Percentiles rank a stretch among this genome's conserved stretches.
Conservation (phyloP, 208 protist species). For the Wallacemonas rigidus region DNA sequence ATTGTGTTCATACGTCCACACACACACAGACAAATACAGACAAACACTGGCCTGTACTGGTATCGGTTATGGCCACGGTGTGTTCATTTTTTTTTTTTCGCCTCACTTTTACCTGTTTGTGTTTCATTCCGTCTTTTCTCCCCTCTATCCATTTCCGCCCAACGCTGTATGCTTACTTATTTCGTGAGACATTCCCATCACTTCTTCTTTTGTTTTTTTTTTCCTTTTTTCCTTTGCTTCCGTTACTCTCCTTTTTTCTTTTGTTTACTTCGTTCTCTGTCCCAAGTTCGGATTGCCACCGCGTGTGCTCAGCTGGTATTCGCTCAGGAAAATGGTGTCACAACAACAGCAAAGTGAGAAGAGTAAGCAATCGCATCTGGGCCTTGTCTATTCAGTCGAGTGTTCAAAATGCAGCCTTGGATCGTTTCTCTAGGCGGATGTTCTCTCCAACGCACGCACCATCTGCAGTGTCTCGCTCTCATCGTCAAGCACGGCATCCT, state of each 20-base stretch:
- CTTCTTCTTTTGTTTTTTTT: constrained; percentile 27
- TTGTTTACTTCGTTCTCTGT: neutral
- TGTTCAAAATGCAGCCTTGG: no score
- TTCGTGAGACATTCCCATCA: neutral
- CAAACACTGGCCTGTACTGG: constrained; percentile 14
- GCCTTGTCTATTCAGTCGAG: no score
- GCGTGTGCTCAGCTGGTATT: no score
- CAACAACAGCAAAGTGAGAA: no score
- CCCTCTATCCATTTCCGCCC: constrained; percentile 4
- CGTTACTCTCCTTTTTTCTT: constrained; percentile 10
- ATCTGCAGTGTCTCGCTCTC: no score
- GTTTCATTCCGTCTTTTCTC: constrained; percentile 6
- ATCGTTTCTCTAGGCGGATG: no score
- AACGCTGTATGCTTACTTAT: constrained; percentile 2
- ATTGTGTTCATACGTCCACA: neutral
- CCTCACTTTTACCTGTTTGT: constrained; percentile 12
- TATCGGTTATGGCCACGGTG: constrained; percentile 12
- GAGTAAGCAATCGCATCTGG: no score
- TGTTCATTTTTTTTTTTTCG: constrained; percentile 17
- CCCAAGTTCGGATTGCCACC: no score
- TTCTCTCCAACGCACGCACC: no score
- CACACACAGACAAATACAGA: neutral
- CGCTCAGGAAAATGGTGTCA: no score
- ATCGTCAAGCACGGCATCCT: no score
- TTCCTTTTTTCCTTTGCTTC: neutral